Evolutionary conservation across 257 asterid genomes (phyloP), one percentile per base, ranked within the genome.

Genomic region (Solanum virginianum): DNA sequence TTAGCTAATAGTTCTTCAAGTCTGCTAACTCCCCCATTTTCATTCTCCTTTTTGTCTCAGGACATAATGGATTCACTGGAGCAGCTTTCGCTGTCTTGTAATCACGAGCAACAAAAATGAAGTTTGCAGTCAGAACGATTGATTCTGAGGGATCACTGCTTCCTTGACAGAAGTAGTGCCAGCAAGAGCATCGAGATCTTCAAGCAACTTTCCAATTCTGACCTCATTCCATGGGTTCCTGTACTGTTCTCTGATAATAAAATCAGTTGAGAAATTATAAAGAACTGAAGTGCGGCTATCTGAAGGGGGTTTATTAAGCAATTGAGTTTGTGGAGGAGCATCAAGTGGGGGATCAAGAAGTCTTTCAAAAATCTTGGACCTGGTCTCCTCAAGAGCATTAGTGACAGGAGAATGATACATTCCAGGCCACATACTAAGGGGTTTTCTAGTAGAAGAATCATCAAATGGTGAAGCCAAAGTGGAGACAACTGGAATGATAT

Each of bases 351-450:
- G 99, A 83, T 96, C 98, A 26, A 96, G 96, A 87, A 96, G 94
- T 86, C 95, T 91, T 84, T 96, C 98, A 81, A 96, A 96, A 45
- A 91, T 91, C 59, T 90, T 93, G 20, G 98, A 89, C 93, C 97
- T 91, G 1, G 96, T 93, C 81, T 94, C 99, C 99, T 98, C 95
- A n/a, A 96, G 92, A 39, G 98, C 98, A 83, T 85, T 87, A 4
- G 99, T 96, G 20, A 96, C 99, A 0, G 99, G 99, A 13, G 99
- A 96, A 84, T 94, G 98, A 89, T 96, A 96, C 98, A 95, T 95
- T 22, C 98, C 99, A 2, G 99, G 99, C 99, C 99, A 96, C 80
- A 96, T 84, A 86, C 94, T 92, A 20, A 96, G 89, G 59, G 98
- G 98, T 85, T 95, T 94, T 88, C 88, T 94, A 7, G 32, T 57